A percentile compares a stretch with the other conserved stretches of the same genome.
phyloP scores from a whole-genome alignment of 164 flowering plant species.

The Liquidambar formosana region DNA sequence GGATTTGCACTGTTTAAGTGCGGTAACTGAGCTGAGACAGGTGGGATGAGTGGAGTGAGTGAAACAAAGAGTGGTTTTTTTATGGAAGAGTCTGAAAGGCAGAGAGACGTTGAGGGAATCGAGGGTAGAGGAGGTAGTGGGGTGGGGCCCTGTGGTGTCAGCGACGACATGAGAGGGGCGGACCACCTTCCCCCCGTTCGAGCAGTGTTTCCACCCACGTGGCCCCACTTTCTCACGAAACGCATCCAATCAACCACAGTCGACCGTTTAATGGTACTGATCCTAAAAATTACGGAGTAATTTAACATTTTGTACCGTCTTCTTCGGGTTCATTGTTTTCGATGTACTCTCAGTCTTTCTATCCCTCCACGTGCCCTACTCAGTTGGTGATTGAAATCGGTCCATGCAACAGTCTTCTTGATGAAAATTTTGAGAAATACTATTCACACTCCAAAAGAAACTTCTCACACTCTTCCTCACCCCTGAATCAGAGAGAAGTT shows the following conservation, averaged over 20 bases:
- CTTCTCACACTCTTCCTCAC: too few species aligned
- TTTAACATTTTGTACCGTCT: too few species aligned
- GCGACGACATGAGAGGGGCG: conserved; percentile 10
- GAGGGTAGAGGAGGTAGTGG: conserved; percentile 16
- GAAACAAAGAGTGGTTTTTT: background rate
- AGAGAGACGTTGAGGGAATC: conserved; percentile 9
- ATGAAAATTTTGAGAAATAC: too few species aligned
- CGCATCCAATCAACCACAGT: background rate
- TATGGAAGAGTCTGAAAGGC: background rate
- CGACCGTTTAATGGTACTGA: conserved; percentile 9
- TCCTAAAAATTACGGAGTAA: too few species aligned
- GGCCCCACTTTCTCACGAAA: conserved; percentile 5
- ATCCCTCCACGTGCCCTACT: too few species aligned
- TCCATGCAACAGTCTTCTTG: too few species aligned
- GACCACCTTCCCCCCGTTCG: background rate
- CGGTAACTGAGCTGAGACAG: too few species aligned
- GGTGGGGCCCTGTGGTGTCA: conserved; percentile 16
- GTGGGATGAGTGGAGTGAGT: background rate
- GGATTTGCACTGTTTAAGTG: background rate
- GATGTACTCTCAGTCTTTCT: too few species aligned
- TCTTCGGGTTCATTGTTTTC: too few species aligned
- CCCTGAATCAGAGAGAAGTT: too few species aligned
- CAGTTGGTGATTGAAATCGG: too few species aligned
- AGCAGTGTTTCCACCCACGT: background rate
- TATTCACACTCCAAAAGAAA: too few species aligned